A percentile compares a stretch with the other conserved stretches of the same genome.
Evolutionary conservation across 306 rosid genomes (phyloP).

Genomic region (Argentina anserina): DNA sequence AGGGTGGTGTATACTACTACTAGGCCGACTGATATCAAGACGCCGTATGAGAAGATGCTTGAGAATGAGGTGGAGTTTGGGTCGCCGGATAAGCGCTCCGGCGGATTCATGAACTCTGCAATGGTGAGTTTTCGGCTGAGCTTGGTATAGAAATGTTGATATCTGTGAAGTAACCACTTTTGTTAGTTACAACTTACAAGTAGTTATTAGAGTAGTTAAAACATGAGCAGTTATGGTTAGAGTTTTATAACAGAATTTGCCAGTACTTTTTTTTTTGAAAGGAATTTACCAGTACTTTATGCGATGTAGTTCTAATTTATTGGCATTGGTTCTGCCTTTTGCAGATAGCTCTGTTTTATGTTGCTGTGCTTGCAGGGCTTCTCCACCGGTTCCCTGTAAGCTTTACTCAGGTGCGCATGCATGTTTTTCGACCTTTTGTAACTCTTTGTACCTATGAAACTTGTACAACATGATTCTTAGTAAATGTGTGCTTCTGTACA

Average conservation of each 20-base stretch:
- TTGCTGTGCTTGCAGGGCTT: slow-evolving; percentile 82
- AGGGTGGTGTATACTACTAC: slow-evolving; percentile 84
- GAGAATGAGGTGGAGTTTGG: slow-evolving; percentile 96
- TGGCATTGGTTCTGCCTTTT: slow-evolving; percentile 30
- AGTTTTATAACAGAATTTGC: neutral
- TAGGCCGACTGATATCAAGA: slow-evolving; percentile 82
- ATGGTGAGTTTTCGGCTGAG: slow-evolving; percentile 43
- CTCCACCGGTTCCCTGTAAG: slow-evolving; percentile 79
- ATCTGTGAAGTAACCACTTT: neutral
- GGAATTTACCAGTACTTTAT: slow-evolving; percentile 7
- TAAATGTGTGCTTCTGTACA: slow-evolving; percentile 43
- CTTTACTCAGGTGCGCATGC: slow-evolving; percentile 72
- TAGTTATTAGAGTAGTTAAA: too few species aligned
- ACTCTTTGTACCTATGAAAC: slow-evolving; percentile 8
- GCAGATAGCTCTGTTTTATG: slow-evolving; percentile 91
- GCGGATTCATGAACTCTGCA: slow-evolving; percentile 83
- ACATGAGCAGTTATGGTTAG: neutral
- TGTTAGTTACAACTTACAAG: neutral
- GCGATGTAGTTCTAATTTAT: slow-evolving; percentile 11
- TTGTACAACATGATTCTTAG: slow-evolving; percentile 28
- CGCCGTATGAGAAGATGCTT: slow-evolving; percentile 92
- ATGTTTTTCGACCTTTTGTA: neutral
- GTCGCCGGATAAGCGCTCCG: slow-evolving; percentile 85
- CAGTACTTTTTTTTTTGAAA: too few species aligned
- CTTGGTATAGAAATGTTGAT: neutral